These are phyloP conservation scores for Candida maesae DNA, from an alignment of 805 yeast species.

Conservation along the genomic window DNA sequence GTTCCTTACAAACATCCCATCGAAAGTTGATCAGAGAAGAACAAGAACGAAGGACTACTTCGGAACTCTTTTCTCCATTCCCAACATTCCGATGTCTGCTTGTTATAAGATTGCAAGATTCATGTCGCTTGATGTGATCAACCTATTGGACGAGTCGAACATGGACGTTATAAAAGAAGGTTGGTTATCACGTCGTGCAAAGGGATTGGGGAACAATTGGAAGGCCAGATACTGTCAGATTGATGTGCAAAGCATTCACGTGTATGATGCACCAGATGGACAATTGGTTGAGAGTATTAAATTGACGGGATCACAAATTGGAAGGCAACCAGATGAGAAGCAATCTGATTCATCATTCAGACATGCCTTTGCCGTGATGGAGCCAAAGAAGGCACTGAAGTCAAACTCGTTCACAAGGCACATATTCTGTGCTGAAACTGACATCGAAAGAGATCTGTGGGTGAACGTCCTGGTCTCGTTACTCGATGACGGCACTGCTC, in stretches of 20 bases:
- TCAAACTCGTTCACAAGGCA: slow-evolving; percentile 42
- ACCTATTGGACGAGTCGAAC: slow-evolving; percentile 50
- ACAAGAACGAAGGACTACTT: slow-evolving; percentile 56
- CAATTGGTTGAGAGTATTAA: slow-evolving; percentile 47
- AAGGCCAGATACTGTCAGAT: slow-evolving; percentile 65
- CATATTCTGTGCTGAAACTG: slow-evolving; percentile 74
- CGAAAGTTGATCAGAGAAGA: slow-evolving; percentile 60
- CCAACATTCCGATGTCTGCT: slow-evolving; percentile 52
- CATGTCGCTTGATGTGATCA: slow-evolving; percentile 62
- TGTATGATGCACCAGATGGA: slow-evolving; percentile 57
- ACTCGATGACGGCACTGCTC: slow-evolving; percentile 21
- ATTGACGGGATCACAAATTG: slow-evolving; percentile 50
- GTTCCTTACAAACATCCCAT: slow-evolving; percentile 59
- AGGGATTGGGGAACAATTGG: slow-evolving; percentile 65
- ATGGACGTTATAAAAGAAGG: slow-evolving; percentile 61
- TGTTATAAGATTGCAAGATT: slow-evolving; percentile 56
- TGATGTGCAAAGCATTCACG: slow-evolving; percentile 53
- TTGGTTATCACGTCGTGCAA: slow-evolving; percentile 56
- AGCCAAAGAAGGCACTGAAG: slow-evolving; percentile 33
- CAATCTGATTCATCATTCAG: slow-evolving; percentile 33
- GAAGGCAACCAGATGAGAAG: slow-evolving; percentile 40
- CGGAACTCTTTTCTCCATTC: slow-evolving; percentile 49
- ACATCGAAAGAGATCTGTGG: slow-evolving; percentile 74
- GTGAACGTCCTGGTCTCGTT: slow-evolving; percentile 42
- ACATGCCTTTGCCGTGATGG: slow-evolving; percentile 58